Evolutionary conservation across 768 basidiomycete species (phyloP).

Genomic region (Collybia sordida): DNA sequence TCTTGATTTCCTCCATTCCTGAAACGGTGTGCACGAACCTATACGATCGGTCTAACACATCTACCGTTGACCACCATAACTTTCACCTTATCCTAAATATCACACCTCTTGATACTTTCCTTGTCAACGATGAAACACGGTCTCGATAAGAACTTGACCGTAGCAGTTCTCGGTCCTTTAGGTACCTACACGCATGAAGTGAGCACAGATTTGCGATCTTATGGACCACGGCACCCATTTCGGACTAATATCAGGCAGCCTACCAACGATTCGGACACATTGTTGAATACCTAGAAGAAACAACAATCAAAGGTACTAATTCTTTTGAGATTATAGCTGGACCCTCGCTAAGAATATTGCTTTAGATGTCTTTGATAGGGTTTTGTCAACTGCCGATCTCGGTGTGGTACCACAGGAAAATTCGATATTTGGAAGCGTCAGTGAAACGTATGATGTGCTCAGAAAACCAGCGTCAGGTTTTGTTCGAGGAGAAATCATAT

Average conservation of each 20-base stretch:
- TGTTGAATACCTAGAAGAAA: slow-evolving; percentile 31
- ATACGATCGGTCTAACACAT: too few relatives aligned
- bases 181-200: slow-evolving; percentile 72
- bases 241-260: slow-evolving; percentile 34
- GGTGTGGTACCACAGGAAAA: slow-evolving; percentile 85
- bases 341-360: not conserved
- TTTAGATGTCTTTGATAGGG: slow-evolving; percentile 57
- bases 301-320: slow-evolving; percentile 31
- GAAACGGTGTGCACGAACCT: too few relatives aligned
- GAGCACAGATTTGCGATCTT: slow-evolving; percentile 4
- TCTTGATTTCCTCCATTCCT: too few relatives aligned
- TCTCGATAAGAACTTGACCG: slow-evolving; percentile 8
- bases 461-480: slow-evolving; percentile 48
- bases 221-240: not conserved
- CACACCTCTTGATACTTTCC: too few relatives aligned
- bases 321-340: not conserved
- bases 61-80: too few relatives aligned
- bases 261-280: slow-evolving; percentile 31
- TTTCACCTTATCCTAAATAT: too few relatives aligned
- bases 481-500: slow-evolving; percentile 57
- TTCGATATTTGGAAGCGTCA: slow-evolving; percentile 68
- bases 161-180: slow-evolving; percentile 65
- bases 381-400: slow-evolving; percentile 43
- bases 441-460: slow-evolving; percentile 72
- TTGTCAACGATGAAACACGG: too few relatives aligned